Evolutionary conservation across 345 rosid species (phyloP).

Genomic region (Corymbia maculata): DNA sequence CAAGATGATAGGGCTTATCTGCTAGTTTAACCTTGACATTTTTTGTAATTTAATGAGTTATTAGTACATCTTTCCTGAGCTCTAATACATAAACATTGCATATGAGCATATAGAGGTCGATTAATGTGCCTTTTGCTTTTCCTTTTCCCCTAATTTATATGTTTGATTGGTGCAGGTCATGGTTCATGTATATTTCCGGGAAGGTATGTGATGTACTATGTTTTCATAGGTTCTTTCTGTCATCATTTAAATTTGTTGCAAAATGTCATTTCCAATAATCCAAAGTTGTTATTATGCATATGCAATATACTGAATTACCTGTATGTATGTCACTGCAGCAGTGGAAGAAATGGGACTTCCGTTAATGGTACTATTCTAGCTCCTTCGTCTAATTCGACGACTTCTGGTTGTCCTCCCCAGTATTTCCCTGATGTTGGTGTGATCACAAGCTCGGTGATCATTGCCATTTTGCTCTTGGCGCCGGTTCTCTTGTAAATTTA

Average conservation of each 20-base stretch:
- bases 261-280: not conserved
- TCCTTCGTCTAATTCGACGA: constrained; percentile 74
- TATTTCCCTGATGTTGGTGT: constrained; percentile 13
- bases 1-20: not conserved
- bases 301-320: not conserved
- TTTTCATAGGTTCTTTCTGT: not conserved
- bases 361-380: constrained; percentile 53
- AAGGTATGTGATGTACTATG: not conserved
- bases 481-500: not conserved
- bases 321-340: constrained; percentile 24
- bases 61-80: not conserved
- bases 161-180: constrained; percentile 47
- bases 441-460: constrained; percentile 35
- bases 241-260: not conserved
- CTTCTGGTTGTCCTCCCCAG: constrained; percentile 32
- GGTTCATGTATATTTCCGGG: constrained; percentile 56
- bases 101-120: not conserved
- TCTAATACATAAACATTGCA: not conserved
- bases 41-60: not conserved
- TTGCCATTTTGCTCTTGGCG: constrained; percentile 24
- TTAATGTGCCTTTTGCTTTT: not conserved
- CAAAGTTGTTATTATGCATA: not conserved
- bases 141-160: not conserved
- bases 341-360: constrained; percentile 56
- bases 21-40: not conserved